A percentile compares a stretch with the other conserved stretches of the same genome.
Evolutionary conservation across 768 basidiomycete genomes (phyloP).

Genomic region (Lactarius vividus): DNA sequence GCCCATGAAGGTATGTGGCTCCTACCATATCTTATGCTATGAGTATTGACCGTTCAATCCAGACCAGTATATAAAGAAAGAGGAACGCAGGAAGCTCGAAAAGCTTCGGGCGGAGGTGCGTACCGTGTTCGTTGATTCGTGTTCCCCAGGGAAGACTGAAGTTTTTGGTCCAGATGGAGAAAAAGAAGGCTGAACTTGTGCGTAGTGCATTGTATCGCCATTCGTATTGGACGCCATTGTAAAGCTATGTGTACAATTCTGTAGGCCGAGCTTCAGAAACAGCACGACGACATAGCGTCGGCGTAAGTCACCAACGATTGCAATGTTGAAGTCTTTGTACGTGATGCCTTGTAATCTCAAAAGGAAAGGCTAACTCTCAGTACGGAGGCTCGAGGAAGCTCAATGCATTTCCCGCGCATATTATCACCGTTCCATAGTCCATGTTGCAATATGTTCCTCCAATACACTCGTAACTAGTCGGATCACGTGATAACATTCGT

Average conservation of each 20-base stretch:
- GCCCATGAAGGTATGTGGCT: slow-evolving; percentile 56
- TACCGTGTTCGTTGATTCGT: background rate
- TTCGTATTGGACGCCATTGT: background rate
- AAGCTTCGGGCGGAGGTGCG: slow-evolving; percentile 59
- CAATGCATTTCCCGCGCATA: background rate
- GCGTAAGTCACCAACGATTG: background rate
- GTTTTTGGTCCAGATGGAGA: slow-evolving; percentile 30
- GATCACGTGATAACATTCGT: background rate
- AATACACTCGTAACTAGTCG: background rate
- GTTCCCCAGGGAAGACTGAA: background rate
- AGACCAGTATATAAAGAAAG: slow-evolving; percentile 65
- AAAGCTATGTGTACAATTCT: background rate
- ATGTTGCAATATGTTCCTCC: background rate
- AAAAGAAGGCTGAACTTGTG: slow-evolving; percentile 37
- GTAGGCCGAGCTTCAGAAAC: slow-evolving; percentile 36
- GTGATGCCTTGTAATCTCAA: background rate
- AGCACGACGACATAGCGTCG: slow-evolving; percentile 29
- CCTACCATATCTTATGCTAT: background rate
- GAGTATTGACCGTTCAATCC: slow-evolving; percentile 21
- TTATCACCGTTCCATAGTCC: background rate
- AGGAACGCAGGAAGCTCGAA: slow-evolving; percentile 54
- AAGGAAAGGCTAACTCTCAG: background rate
- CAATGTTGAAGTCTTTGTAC: background rate
- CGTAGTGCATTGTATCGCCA: slow-evolving; percentile 14
- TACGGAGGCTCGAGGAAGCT: background rate